Evolutionary conservation across 192 early-diverging fungal genomes (phyloP), one percentile per base, ranked within the genome.

Genomic region (Coemansia sp.): DNA sequence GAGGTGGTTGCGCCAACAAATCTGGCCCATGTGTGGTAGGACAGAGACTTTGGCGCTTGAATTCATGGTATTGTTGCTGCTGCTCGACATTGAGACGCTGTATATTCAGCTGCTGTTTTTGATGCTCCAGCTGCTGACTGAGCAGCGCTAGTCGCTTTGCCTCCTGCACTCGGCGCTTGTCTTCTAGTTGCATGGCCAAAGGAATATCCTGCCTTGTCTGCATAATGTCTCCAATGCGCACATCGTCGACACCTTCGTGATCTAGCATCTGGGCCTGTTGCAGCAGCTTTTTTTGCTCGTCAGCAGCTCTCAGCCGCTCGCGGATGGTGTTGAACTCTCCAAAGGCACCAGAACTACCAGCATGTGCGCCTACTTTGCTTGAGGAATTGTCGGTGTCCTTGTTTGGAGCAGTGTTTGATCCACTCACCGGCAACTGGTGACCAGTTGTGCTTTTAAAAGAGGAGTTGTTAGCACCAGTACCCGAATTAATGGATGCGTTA

Each of bases 71-170:
- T 61, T 83, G 61, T 26, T 66, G 68, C 56, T 77, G 75, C 42
- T 77, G 80, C 71, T 77, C 75, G 21, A 62, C 50, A 12, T 69
- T 50, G 9, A 53, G 44, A 23, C 68, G 64, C 45, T 77, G 65
- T 26, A 68, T 19, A 47, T 83, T 72, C 48, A 71, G 18, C 43
- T 83, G 69, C 43, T 50, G 63, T 15, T 67, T 67, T 63, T 77
- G 80, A 26, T 74, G 71, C 63, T 71, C 72, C 5, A 77, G 63
- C 63, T 83, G 75, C 50, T 83, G 80, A 63, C 67, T 70, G 48
- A 83, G 19, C 38, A 77, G 23, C 15, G 67, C 71, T n/a, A 74
- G 75, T 59, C 76, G 80, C 72, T 83, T 83, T 21, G 80, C 80
- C 16, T 65, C 15, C 56, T 83, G 80, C 74, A 83, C 56, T 12